Percentiles rank a stretch among this genome's conserved stretches.
These are phyloP conservation scores for Entomortierella beljakovae DNA, from an alignment of 192 early-diverging fungal species.

Conservation along the genomic window DNA sequence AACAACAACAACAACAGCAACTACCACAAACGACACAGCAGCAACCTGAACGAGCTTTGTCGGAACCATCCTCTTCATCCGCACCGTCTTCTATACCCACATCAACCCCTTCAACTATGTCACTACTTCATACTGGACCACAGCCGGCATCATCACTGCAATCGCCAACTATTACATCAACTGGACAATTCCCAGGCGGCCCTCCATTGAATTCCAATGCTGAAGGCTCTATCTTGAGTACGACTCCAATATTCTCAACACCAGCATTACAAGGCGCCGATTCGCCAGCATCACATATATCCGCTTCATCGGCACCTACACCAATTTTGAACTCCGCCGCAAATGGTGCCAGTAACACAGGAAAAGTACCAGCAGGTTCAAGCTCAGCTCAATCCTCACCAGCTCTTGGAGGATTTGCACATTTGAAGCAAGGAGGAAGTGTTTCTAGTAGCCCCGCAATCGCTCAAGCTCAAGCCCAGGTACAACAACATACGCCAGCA, in stretches of 20 bases:
- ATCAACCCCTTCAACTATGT: conserved; percentile 8
- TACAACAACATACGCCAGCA: conserved; percentile 15
- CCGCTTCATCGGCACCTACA: conserved; percentile 7
- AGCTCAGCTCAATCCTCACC: conserved; percentile 15
- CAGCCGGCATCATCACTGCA: conserved; percentile 1
- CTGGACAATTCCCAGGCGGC: conserved; percentile 11
- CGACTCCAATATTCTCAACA: neutral
- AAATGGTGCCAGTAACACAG: neutral
- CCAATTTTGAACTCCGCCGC: conserved; percentile 1
- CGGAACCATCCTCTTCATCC: neutral
- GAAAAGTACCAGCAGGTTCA: neutral
- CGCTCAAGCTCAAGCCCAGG: conserved; percentile 26
- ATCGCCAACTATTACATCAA: conserved; percentile 1
- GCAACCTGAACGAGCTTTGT: neutral
- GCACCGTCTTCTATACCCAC: conserved; percentile 20
- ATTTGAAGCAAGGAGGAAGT: conserved; percentile 17
- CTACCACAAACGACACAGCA: neutral
- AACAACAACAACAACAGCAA: conserved; percentile 16
- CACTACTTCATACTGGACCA: neutral
- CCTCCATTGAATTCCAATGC: neutral
- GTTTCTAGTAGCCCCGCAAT: conserved; percentile 26
- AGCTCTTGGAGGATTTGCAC: conserved; percentile 9
- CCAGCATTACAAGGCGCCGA: neutral
- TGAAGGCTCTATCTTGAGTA: neutral
- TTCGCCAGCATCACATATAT: conserved; percentile 5